Evolutionary conservation across 2,329 filamentous ascomycete species (phyloP).

Genomic region (Fusarium sp.): DNA sequence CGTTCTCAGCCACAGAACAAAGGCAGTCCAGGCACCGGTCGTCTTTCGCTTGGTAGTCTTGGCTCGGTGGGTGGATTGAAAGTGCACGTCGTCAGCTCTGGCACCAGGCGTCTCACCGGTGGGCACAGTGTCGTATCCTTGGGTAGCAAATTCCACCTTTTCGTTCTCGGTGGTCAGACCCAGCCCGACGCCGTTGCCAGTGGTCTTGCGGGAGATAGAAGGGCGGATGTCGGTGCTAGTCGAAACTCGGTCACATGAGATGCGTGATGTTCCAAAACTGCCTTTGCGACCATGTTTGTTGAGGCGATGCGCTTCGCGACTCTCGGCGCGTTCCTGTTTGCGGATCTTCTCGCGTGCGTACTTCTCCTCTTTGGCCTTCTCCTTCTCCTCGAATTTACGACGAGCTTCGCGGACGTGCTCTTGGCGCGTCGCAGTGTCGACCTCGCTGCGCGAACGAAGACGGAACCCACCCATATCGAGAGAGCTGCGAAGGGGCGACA

Average conservation of each 20-base stretch:
- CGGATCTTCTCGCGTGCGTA: slow-evolving; percentile 68
- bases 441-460: slow-evolving; percentile 68
- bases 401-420: slow-evolving; percentile 71
- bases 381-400: slow-evolving; percentile 71
- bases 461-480: slow-evolving; percentile 68
- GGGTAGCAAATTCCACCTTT: slow-evolving; percentile 58
- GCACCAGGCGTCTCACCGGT: slow-evolving; percentile 43
- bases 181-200: slow-evolving; percentile 34
- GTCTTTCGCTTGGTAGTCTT: slow-evolving; percentile 69
- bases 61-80: slow-evolving; percentile 56
- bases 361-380: slow-evolving; percentile 70
- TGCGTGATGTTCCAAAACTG: slow-evolving; percentile 49
- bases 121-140: slow-evolving; percentile 59
- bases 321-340: slow-evolving; percentile 68
- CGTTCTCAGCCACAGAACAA: slow-evolving; percentile 73
- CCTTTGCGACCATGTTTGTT: slow-evolving; percentile 60
- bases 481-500: slow-evolving; percentile 67
- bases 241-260: slow-evolving; percentile 50
- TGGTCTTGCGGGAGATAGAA: slow-evolving; percentile 46
- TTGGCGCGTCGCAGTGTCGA: slow-evolving; percentile 64
- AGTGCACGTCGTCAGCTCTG: slow-evolving; percentile 57
- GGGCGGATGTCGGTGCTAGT: slow-evolving; percentile 48
- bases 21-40: slow-evolving; percentile 70
- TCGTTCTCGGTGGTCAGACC: slow-evolving; percentile 48
- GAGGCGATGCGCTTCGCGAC: slow-evolving; percentile 64